These are phyloP conservation scores for Elsinoe ampelina DNA, from an alignment of 2,329 filamentous ascomycete species.

Conservation along the genomic window DNA sequence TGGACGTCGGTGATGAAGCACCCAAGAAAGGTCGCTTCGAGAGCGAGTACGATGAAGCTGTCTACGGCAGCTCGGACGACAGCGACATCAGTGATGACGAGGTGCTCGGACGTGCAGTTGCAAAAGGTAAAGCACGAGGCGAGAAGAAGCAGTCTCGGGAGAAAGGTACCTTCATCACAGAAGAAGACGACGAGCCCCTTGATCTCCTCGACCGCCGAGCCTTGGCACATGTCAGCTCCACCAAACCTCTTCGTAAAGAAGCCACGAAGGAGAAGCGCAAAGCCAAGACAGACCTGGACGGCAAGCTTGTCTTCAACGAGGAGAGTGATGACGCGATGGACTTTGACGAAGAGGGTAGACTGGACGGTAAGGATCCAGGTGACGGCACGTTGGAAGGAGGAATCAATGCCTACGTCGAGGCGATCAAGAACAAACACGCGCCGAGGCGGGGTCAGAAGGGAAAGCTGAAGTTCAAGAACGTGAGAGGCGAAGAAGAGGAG, in stretches of 20 bases:
- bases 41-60: constrained; percentile 90
- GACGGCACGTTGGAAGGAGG: constrained; percentile 38
- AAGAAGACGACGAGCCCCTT: constrained; percentile 88
- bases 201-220: constrained; percentile 85
- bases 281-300: constrained; percentile 64
- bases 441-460: constrained; percentile 50
- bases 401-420: constrained; percentile 53
- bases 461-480: constrained; percentile 51
- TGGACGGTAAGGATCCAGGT: constrained; percentile 27
- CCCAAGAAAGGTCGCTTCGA: constrained; percentile 59
- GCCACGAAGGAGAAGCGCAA: constrained; percentile 42
- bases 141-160: constrained; percentile 33
- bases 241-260: constrained; percentile 63
- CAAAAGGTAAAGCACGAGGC: constrained; percentile 49
- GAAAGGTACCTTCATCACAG: constrained; percentile 68
- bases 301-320: constrained; percentile 66
- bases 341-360: constrained; percentile 47
- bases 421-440: constrained; percentile 51
- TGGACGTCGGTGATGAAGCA: constrained; percentile 40
- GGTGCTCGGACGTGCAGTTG: constrained; percentile 38
- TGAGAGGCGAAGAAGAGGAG: constrained; percentile 33
- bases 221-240: constrained; percentile 86
- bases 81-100: constrained; percentile 57
- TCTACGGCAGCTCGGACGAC: constrained; percentile 55
- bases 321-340: constrained; percentile 41